Evolutionary conservation across 1,139 yeast genomes (phyloP), one percentile per base, ranked within the genome.

Genomic region (Blastobotrys serpentis): DNA sequence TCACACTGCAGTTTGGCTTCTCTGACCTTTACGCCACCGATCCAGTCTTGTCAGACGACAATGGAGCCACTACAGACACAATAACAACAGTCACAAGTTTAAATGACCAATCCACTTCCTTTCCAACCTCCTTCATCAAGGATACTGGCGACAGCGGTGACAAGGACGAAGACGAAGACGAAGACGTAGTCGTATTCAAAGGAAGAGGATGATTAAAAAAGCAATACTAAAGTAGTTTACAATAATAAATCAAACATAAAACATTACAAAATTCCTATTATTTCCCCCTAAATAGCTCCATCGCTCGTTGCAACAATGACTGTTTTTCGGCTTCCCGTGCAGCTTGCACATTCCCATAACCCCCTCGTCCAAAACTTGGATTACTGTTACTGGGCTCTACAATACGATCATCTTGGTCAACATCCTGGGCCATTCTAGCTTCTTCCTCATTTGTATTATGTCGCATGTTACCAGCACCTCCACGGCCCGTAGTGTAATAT

Each of bases 381-480:
- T 66, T 58, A 13, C 59, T 48, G 21, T 11, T 13, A 21, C 41
- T 39, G 3, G 53, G 53, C 34, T 37, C 32, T 8, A 52, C 44
- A 3, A 64, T 63, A 40, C 50, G 52, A 3, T 52, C 57, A 18
- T 55, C 58, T 10, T 70, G 77, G 46, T 82, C 89, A 2, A 84
- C 89, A 58, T 84, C 92, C 65, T 85, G 92, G 13, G 85, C 75
- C 56, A 73, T 76, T 52, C 92, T 72, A 3, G 88, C 76, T 46
- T 79, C 62, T 48, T 75, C 74, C 1, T 86, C 81, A 62, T 84
- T 82, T 41, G 74, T 75, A 64, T 84, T 84, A 68, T 49, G 55
- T 75, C 82, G 71, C 87, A 85, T 85, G 62, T 85, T 85, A 4
- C 94, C 94, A 44, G 79, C 82, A 1, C 94, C 94, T 7, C 94